phyloP scores from a whole-genome alignment of 2,329 filamentous ascomycete species.

The Scleromitrula shiraiana region DNA sequence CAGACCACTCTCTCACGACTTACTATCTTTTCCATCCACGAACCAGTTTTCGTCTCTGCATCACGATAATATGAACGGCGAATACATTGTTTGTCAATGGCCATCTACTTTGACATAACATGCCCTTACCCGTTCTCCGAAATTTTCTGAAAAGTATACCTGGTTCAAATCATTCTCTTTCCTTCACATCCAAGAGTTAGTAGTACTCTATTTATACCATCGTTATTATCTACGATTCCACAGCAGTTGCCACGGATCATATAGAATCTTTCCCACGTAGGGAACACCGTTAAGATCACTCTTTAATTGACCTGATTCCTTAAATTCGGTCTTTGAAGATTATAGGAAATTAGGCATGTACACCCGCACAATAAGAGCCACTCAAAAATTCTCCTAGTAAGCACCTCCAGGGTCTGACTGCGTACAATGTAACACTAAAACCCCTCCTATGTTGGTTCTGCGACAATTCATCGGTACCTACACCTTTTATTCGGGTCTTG shows the following conservation, averaged over 20 bases:
- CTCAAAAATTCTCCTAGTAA: conserved; percentile 1
- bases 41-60: conserved; percentile 8
- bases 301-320: neutral
- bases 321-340: neutral
- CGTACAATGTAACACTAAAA: neutral
- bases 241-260: too few species aligned
- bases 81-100: conserved; percentile 3
- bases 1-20: neutral
- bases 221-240: too few species aligned
- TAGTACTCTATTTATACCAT: too few species aligned
- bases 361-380: conserved; percentile 2
- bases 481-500: neutral
- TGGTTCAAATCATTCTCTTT: neutral
- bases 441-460: conserved; percentile 1
- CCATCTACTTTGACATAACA: conserved; percentile 2
- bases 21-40: neutral
- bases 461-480: conserved; percentile 6
- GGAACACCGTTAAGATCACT: too few species aligned
- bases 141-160: neutral
- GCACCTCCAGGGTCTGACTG: too few species aligned
- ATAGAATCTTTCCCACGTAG: neutral
- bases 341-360: conserved; percentile 4
- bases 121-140: conserved; percentile 2
- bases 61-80: conserved; percentile 11
- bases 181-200: too few species aligned